Conservation (phyloP, 495 filamentous ascomycete genomes). For the Penicillium paradoxum region DNA sequence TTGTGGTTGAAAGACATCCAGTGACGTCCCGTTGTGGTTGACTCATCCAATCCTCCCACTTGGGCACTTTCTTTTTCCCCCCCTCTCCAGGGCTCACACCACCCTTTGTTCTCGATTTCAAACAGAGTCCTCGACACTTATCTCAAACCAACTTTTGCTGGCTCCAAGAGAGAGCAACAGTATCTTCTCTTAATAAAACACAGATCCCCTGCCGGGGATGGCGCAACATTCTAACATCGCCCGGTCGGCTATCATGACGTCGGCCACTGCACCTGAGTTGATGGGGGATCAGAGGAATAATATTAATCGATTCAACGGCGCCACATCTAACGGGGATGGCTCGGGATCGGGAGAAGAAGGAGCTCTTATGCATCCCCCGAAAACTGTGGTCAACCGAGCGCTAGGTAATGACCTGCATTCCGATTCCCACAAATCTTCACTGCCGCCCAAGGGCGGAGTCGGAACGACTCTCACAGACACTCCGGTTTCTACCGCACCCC, state of each 20-base stretch:
- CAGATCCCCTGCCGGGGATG: slow-evolving; percentile 19
- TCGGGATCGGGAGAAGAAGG: slow-evolving; percentile 31
- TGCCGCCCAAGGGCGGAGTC: slow-evolving; percentile 46
- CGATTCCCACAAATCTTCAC: slow-evolving; percentile 41
- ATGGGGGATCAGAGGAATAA: slow-evolving; percentile 20
- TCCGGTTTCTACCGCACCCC: slow-evolving; percentile 62
- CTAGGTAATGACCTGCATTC: slow-evolving; percentile 46
- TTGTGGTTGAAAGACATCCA: background rate
- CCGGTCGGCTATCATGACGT: slow-evolving; percentile 56
- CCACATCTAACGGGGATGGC: slow-evolving; percentile 23
- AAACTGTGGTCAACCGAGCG: slow-evolving; percentile 43
- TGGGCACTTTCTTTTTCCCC: background rate
- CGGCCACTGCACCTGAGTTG: slow-evolving; percentile 31
- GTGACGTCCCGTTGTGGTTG: slow-evolving; percentile 10
- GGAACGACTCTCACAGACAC: slow-evolving; percentile 62
- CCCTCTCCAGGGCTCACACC: background rate
- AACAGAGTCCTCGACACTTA: background rate
- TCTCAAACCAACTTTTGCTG: background rate
- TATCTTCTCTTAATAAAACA: background rate
- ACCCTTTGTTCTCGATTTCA: no score
- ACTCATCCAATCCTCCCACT: slow-evolving; percentile 21
- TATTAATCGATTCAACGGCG: slow-evolving; percentile 16
- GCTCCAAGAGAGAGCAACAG: background rate
- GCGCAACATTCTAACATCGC: slow-evolving; percentile 53
- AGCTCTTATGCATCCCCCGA: slow-evolving; percentile 36